phyloP scores from a whole-genome alignment of 1,284 basidiomycete species.

The Melampsora americana region DNA sequence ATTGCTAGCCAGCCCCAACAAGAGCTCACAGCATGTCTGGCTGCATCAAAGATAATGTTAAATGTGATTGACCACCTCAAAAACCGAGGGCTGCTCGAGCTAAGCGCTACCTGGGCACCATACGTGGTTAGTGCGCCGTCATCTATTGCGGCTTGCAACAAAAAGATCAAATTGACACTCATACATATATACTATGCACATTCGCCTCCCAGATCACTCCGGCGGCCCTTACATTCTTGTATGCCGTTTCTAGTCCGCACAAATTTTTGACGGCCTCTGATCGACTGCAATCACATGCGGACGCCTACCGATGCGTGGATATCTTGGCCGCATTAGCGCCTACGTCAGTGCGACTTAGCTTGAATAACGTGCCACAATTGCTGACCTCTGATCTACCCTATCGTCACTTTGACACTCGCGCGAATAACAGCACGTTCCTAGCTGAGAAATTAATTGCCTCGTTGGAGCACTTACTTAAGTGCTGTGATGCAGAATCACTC shows the following conservation, averaged over 20 bases:
- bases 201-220: constrained; percentile 10
- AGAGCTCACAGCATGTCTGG: constrained; percentile 12
- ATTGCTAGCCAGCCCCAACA: neutral
- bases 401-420: too few species aligned
- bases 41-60: neutral
- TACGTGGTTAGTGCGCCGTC: constrained; percentile 3
- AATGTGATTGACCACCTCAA: constrained; percentile 22
- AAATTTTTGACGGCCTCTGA: constrained; percentile 1
- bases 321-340: constrained; percentile 13
- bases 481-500: neutral
- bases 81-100: neutral
- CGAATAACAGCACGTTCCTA: neutral
- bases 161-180: neutral
- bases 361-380: too few species aligned
- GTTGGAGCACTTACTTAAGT: neutral
- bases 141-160: neutral
- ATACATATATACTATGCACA: neutral
- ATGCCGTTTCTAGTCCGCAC: neutral
- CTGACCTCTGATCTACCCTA: too few species aligned
- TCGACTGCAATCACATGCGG: constrained; percentile 14
- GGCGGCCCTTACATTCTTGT: constrained; percentile 11
- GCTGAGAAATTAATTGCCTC: neutral
- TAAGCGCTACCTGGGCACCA: constrained; percentile 6
- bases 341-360: neutral
- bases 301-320: constrained; percentile 18